These are phyloP conservation scores for Penicillium paxilli DNA, from an alignment of 495 filamentous ascomycete species.

Conservation along the genomic window DNA sequence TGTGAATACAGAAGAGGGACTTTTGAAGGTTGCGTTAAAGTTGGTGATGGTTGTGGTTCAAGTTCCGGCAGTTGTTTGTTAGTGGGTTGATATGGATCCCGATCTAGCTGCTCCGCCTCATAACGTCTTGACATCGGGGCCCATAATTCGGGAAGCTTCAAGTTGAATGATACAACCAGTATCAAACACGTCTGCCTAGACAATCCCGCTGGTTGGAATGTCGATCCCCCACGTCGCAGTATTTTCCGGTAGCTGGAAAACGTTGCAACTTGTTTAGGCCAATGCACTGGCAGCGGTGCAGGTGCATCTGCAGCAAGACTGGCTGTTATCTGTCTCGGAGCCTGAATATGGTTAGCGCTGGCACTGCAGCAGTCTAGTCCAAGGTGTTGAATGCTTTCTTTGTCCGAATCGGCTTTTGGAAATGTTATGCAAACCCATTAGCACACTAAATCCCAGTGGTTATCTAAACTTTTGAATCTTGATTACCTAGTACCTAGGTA, in stretches of 20 bases:
- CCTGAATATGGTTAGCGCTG: no score
- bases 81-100: not conserved
- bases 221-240: not conserved
- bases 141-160: not conserved
- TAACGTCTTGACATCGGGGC: not conserved
- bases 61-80: no score
- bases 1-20: not conserved
- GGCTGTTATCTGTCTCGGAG: no score
- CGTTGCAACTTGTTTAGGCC: not conserved
- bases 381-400: no score
- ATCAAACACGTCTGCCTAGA: slow-evolving; percentile 1
- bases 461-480: no score
- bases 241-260: not conserved
- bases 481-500: no score
- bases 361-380: no score
- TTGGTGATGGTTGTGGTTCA: not conserved
- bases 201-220: not conserved
- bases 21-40: no score
- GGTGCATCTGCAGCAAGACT: no score
- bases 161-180: not conserved
- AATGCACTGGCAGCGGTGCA: not conserved
- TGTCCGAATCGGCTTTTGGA: no score
- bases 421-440: no score
- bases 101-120: not conserved
- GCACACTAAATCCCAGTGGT: no score